A percentile compares a stretch with the other conserved stretches of the same genome.
Conservation (phyloP, 2,329 filamentous ascomycete genomes). For the Daldinia eschscholtzii region DNA sequence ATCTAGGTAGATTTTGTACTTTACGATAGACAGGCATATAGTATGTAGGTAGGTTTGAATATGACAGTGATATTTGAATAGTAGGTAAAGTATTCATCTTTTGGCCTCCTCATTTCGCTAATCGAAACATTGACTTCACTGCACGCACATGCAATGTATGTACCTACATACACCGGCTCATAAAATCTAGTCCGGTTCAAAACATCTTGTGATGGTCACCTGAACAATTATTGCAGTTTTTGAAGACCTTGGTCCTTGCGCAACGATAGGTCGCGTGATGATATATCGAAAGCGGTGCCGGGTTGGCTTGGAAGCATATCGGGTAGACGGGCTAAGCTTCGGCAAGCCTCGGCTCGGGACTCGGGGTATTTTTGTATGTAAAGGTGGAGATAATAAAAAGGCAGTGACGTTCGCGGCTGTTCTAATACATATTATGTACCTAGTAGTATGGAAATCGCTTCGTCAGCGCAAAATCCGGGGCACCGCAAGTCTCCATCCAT, state of each 20-base stretch:
- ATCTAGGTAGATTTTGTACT: no score
- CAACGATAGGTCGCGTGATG: constrained; percentile 31
- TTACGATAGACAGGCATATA: no score
- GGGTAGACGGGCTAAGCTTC: constrained; percentile 43
- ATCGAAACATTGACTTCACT: not conserved
- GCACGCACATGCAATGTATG: not conserved
- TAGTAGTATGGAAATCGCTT: constrained; percentile 18
- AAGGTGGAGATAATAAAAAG: constrained; percentile 38
- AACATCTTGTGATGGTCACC: not conserved
- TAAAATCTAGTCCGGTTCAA: not conserved
- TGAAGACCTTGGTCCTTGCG: not conserved
- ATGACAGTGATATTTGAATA: no score
- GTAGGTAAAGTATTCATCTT: no score
- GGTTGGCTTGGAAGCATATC: constrained; percentile 11
- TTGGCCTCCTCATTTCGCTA: no score
- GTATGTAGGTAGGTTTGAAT: no score
- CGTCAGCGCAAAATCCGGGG: constrained; percentile 33
- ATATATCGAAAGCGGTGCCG: not conserved
- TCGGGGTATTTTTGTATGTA: constrained; percentile 25
- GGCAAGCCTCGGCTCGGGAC: constrained; percentile 50
- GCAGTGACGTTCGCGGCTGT: constrained; percentile 48
- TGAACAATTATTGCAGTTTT: constrained; percentile 14
- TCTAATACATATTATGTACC: not conserved
- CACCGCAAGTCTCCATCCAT: constrained; percentile 17
- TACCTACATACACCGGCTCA: not conserved